Conservation (phyloP, 345 rosid genomes). For the Rhodomyrtus tomentosa region DNA sequence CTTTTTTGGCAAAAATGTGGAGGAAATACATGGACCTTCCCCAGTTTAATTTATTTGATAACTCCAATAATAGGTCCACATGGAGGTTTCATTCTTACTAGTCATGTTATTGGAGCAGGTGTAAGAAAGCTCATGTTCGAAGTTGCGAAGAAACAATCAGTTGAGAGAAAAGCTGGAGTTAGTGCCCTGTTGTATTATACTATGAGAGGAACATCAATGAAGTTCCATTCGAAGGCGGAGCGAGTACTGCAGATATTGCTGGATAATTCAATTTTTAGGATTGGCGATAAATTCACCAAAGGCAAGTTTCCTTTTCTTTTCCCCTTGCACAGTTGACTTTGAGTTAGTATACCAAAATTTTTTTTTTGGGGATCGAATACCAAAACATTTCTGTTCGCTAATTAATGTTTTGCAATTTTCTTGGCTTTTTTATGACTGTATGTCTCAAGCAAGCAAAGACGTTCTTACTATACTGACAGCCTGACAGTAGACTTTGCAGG, state of each 20-base stretch:
- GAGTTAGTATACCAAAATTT: neutral
- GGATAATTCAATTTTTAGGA: slow-evolving; percentile 32
- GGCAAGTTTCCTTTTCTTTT: slow-evolving; percentile 25
- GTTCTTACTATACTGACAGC: neutral
- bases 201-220: slow-evolving; percentile 50
- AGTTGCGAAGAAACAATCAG: slow-evolving; percentile 38
- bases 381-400: neutral
- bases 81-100: neutral
- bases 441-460: neutral
- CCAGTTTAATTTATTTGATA: neutral
- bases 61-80: neutral
- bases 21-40: neutral
- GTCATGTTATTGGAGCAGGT: neutral
- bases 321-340: neutral
- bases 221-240: slow-evolving; percentile 64
- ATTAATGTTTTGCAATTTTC: neutral
- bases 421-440: neutral
- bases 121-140: slow-evolving; percentile 52
- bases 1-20: neutral
- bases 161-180: slow-evolving; percentile 39
- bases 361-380: neutral
- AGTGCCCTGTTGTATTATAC: slow-evolving; percentile 52
- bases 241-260: slow-evolving; percentile 35
- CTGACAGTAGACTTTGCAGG: neutral
- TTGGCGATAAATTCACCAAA: slow-evolving; percentile 39